phyloP scores from a whole-genome alignment of 495 filamentous ascomycete species.

The Neurospora discreta region DNA sequence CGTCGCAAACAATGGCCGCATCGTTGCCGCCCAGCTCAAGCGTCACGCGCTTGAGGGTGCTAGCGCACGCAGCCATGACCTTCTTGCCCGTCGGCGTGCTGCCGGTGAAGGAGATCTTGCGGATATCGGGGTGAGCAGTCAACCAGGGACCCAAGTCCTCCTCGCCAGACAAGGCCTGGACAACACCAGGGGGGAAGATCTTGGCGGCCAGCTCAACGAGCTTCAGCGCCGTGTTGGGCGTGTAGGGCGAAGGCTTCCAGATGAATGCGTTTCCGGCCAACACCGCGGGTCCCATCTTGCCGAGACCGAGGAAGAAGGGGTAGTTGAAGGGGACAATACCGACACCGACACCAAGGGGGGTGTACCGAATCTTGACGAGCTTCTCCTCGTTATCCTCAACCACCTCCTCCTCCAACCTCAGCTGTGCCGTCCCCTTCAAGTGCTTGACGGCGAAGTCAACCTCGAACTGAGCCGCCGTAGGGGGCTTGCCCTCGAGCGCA shows the following conservation, averaged over 20 bases:
- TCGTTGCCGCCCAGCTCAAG: constrained; percentile 57
- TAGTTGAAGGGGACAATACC: constrained; percentile 58
- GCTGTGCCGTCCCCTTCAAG: background rate
- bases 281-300: constrained; percentile 45
- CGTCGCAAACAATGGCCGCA: constrained; percentile 51
- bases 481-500: constrained; percentile 18
- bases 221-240: constrained; percentile 57
- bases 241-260: constrained; percentile 53
- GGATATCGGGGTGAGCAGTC: constrained; percentile 46
- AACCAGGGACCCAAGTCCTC: constrained; percentile 51
- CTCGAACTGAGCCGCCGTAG: constrained; percentile 19
- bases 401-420: constrained; percentile 6
- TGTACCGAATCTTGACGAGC: constrained; percentile 37
- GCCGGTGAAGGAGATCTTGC: constrained; percentile 62
- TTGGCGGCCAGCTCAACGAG: constrained; percentile 48
- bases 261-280: constrained; percentile 53
- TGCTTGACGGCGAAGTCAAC: constrained; percentile 17
- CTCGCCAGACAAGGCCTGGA: constrained; percentile 57
- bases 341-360: constrained; percentile 41
- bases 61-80: constrained; percentile 48
- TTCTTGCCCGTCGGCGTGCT: constrained; percentile 52
- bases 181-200: constrained; percentile 53
- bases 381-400: constrained; percentile 37
- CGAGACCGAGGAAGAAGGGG: constrained; percentile 42
- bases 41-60: constrained; percentile 46